Base-by-base conservation (phyloP, 2,329 filamentous ascomycete species). In the Arthrinium puccinioides region DNA sequence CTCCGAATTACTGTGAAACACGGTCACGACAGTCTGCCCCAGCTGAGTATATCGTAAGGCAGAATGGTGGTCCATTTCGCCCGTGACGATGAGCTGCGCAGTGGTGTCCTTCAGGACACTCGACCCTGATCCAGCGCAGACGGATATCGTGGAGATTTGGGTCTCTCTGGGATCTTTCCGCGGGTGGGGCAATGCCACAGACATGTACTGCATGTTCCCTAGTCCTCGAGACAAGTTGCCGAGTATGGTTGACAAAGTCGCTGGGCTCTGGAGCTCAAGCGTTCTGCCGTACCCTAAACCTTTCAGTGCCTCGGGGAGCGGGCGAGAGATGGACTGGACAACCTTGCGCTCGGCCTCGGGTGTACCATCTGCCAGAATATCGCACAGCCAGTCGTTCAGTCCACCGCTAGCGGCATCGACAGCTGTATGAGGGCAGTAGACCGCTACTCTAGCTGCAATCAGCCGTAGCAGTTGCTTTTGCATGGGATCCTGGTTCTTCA, bases 1-100 rank as follows among this genome's bases (percentile, higher is more conserved):
- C 67, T 98, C 92, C 0, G 86, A 92, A 60, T 97, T 97, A 50
- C 84, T 90, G 59, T 98, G 92, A 52, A 95, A 94, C 32, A 94
- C 72, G 27, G 82, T 84, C 36, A 97, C 76, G 1, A 97, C 85
- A 38, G 79, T 83, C 45, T 82, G 82, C 2, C 89, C 89, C 41
- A 81, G 76, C 66, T 96, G 89, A 20, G 85, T 87, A 2, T 88
- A 87, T 26, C 84, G 78, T 40, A 98, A 72, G 4, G 90, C 88
- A 45, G 92, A 87, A 57, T 98, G 92, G 57, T 98, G 92, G 52
- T 79, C 85, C 69, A 97, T 76, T 65, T 98, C 92, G 2, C 92
- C 92, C 1, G 87, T 97, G 49, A 98, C 85, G 4, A 94, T 63
- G 26, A 97, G 60, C 53, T 96, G 87, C 0, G 88, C 87, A 28